Evolutionary conservation across 1,139 yeast species (phyloP).

Genomic region (Yamadazyma dendronema): DNA sequence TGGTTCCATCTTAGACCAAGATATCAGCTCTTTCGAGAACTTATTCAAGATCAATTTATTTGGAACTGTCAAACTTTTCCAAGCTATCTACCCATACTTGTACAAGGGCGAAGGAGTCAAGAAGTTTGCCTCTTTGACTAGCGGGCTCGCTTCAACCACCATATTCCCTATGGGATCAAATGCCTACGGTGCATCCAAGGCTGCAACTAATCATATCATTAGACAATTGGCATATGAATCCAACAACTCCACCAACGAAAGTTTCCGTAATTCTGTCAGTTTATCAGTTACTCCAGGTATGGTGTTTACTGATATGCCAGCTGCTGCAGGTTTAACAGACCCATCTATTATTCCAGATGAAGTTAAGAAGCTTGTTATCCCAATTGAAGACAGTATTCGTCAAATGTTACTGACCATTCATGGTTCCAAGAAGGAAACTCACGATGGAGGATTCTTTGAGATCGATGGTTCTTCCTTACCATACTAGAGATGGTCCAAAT

Average conservation of each 20-base stretch:
- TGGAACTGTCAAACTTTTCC: constrained; percentile 13
- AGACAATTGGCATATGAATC: constrained; percentile 7
- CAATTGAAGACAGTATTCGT: constrained; percentile 1
- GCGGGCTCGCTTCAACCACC: constrained; percentile 20
- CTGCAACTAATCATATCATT: constrained; percentile 7
- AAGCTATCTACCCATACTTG: constrained; percentile 10
- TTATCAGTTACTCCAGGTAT: constrained; percentile 29
- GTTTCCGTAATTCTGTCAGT: constrained; percentile 2
- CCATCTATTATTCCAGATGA: too few relatives aligned
- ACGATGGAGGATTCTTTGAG: constrained; percentile 1
- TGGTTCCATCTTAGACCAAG: constrained; percentile 7
- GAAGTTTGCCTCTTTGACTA: constrained; percentile 8
- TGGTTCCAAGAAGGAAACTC: not conserved
- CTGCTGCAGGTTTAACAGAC: not conserved
- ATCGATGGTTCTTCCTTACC: not conserved
- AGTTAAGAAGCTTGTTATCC: not conserved
- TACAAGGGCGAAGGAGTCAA: constrained; percentile 9
- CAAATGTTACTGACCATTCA: not conserved
- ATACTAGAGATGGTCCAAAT: too few relatives aligned
- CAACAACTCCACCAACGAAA: constrained; percentile 37
- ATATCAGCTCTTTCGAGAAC: constrained; percentile 15
- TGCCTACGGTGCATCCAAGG: constrained; percentile 9
- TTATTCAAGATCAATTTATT: constrained; percentile 13
- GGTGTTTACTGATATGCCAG: constrained; percentile 23
- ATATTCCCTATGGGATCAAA: not conserved